Conservation (phyloP, 202 grass and related monocot genomes). For the Schoenoplectus triqueter region DNA sequence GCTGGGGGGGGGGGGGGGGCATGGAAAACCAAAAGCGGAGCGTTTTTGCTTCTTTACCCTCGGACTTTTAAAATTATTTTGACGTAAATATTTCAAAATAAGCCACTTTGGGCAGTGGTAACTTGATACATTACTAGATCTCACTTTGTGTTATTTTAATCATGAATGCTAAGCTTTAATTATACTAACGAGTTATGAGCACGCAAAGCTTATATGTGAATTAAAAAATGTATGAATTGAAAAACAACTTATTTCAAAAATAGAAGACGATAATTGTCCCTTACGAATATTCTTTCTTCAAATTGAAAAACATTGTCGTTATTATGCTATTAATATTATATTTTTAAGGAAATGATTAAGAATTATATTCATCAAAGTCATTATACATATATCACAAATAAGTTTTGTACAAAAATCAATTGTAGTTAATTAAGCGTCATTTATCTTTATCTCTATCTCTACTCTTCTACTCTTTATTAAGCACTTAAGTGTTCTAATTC, state of each 20-base stretch:
- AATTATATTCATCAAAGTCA: not conserved
- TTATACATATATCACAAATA: not conserved
- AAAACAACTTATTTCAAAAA: not conserved
- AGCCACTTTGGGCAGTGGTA: not conserved
- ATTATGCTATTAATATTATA: too few species aligned
- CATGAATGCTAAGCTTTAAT: not conserved
- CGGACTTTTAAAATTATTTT: not conserved
- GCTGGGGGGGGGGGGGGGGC: too few species aligned
- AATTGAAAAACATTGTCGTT: not conserved
- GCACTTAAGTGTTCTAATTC: too few species aligned
- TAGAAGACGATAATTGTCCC: not conserved
- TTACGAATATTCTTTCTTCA: not conserved
- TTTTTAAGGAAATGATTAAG: too few species aligned
- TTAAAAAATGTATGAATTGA: not conserved
- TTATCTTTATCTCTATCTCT: too few species aligned
- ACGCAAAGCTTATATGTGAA: not conserved
- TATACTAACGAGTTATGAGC: not conserved
- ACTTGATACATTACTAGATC: too few species aligned
- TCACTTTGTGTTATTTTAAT: not conserved
- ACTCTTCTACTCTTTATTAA: too few species aligned
- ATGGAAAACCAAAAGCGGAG: constrained; percentile 1
- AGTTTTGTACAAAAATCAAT: not conserved
- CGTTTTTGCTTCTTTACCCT: not conserved
- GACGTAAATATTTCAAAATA: not conserved
- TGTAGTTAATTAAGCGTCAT: not conserved